Evolutionary conservation across 768 basidiomycete species (phyloP), one percentile per base, ranked within the genome.

Genomic region (Omphalotus guepiniiformis): DNA sequence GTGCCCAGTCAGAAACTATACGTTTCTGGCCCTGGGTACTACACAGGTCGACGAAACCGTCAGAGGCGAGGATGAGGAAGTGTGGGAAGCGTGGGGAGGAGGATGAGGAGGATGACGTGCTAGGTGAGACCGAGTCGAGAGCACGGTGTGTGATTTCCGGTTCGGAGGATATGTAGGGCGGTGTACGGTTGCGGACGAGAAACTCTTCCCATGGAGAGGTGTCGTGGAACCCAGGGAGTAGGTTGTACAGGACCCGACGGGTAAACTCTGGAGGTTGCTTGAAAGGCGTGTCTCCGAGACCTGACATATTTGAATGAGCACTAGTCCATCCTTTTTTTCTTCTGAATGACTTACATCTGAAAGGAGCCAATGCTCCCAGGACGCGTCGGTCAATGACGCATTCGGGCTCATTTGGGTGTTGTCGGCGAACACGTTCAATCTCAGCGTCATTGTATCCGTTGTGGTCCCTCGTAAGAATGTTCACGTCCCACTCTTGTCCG

Each of bases 311-410:
- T n/a, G n/a, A n/a, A n/a, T n/a, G n/a, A n/a, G n/a, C n/a, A n/a
- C n/a, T n/a, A n/a, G n/a, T n/a, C n/a, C n/a, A n/a, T n/a, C n/a
- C n/a, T n/a, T n/a, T n/a, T n/a, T n/a, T n/a, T n/a, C n/a, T n/a
- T n/a, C n/a, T n/a, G n/a, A n/a, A n/a, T 34, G 53, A 53, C 80
- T 57, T 59, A 88, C 87, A 84, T 65, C 88, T 75, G 55, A 83
- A 85, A 43, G 86, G 85, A 3, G 86, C 84, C 23, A 90, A 76
- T 47, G 84, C 85, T 47, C 88, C 88, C 42, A 89, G 78, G 41
- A 89, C 80, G 41, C 88, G 74, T 53, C 73, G 69, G 51, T 86
- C 79, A 39, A 80, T 56, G 35, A 87, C 70, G 53, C 82, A 85
- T 52, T 83, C 84, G 13, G 77, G 67, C 63, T 90, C 87, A 38